Evolutionary conservation across 768 basidiomycete genomes (phyloP), one percentile per base, ranked within the genome.

Genomic region (Lactifluus subvellereus): DNA sequence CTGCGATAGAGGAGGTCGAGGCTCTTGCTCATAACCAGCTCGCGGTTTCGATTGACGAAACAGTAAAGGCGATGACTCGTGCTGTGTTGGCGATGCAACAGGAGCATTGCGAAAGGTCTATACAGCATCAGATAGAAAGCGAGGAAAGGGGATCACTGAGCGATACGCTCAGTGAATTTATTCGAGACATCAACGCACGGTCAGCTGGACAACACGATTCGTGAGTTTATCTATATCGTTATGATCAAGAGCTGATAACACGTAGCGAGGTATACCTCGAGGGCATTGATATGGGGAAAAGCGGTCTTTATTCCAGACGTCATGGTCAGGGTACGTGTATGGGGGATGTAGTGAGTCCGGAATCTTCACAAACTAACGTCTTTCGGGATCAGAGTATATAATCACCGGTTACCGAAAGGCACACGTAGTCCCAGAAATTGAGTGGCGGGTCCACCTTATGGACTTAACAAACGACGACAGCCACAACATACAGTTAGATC

Each of bases 1-100:
- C 40, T 1, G 7, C 57, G 0, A 61, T 61, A 1, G 30, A 37
- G 10, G 16, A 27, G 2, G 61, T 40, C 0, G 16, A 35, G 3
- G 27, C 4, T 27, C 18, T 53, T 16, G 68, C 68, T 1, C 32
- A n/a, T 14, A n/a, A 35, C 4, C 48, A 65, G 10, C 56, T 71
- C 1, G 16, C 33, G 1, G 32, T 48, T 0, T 51, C 14, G 1
- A 42, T 70, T 18, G 51, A 58, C 16, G 5, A 4, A 5, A 33
- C 48, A 2, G 62, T 48, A 48, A 38, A 47, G 6, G 54, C 59
- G 16, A 27, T 61, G 32, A 20, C 55, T 0, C 32, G 4, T 1
- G 42, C 33, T 4, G 63, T 66, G 4, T 20, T 55, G 14, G 3
- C 8, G 4, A 60, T 61, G n/a, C 69, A 68, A 38, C 45, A 60